A percentile compares a stretch with the other conserved stretches of the same genome.
Evolutionary conservation across 2,329 filamentous ascomycete genomes (phyloP).

Genomic region (Periconia digitata): DNA sequence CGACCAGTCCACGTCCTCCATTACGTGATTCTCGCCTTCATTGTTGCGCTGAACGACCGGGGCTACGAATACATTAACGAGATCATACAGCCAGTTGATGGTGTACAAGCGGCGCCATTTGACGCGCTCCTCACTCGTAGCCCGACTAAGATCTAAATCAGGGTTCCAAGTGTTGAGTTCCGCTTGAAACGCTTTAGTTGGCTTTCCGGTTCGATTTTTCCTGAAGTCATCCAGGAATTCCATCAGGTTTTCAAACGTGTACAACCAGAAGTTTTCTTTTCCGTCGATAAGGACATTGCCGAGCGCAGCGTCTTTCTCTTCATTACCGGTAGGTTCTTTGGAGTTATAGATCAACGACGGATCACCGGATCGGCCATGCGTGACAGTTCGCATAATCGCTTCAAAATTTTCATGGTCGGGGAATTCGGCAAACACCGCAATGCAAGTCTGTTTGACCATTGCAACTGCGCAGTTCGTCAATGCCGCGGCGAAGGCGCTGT

Average conservation of each 20-base stretch:
- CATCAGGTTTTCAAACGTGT: conserved; percentile 48
- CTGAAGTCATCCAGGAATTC: conserved; percentile 53
- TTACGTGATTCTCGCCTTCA: conserved; percentile 35
- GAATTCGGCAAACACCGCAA: conserved; percentile 50
- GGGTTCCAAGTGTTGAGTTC: conserved; percentile 49
- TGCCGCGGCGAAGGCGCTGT: conserved; percentile 50
- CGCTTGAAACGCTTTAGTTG: conserved; percentile 48
- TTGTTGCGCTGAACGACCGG: conserved; percentile 45
- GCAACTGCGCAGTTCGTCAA: conserved; percentile 47
- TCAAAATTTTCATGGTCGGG: conserved; percentile 50
- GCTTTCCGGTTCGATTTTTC: conserved; percentile 49
- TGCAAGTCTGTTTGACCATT: conserved; percentile 45
- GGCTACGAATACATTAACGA: conserved; percentile 51
- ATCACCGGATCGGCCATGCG: no score
- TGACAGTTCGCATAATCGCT: conserved; percentile 40
- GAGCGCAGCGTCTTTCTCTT: no score
- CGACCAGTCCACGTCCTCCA: conserved; percentile 49
- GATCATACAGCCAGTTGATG: conserved; percentile 56
- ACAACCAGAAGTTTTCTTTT: conserved; percentile 50
- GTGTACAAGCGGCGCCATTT: conserved; percentile 53
- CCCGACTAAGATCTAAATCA: conserved; percentile 40
- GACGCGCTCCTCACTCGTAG: conserved; percentile 44
- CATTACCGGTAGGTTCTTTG: no score
- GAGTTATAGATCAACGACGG: no score
- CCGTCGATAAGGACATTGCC: no score